Conservation (phyloP, 1,284 basidiomycete species). For the Leccinum subrobustum region DNA sequence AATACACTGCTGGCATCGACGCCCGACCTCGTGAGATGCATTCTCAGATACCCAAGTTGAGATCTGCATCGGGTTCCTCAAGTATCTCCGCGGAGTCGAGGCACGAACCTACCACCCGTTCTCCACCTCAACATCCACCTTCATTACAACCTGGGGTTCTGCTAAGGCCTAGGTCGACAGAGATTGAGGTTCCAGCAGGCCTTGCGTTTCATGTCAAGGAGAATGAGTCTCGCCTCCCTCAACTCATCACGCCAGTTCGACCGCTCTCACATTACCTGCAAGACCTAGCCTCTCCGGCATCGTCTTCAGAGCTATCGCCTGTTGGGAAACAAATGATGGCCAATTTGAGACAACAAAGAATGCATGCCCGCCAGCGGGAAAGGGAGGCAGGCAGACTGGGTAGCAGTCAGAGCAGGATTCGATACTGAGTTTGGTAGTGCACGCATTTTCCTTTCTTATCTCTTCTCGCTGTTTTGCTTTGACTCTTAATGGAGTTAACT, state of each 20-base stretch:
- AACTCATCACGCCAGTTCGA: conserved; percentile 32
- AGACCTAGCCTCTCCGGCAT: conserved; percentile 57
- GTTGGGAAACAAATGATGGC: conserved; percentile 65
- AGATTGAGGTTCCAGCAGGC: neutral
- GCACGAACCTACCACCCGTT: conserved; percentile 2
- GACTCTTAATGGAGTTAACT: conserved; percentile 13
- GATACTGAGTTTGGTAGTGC: conserved; percentile 22
- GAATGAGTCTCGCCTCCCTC: conserved; percentile 34
- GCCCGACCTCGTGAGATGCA: conserved; percentile 17
- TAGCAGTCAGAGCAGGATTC: conserved; percentile 30
- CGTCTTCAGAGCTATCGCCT: conserved; percentile 70
- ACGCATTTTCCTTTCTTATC: neutral
- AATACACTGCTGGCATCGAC: neutral
- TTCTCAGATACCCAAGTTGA: conserved; percentile 32
- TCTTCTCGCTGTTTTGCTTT: conserved; percentile 12
- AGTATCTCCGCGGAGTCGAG: conserved; percentile 19
- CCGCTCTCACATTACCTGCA: conserved; percentile 34
- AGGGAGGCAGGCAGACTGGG: conserved; percentile 33
- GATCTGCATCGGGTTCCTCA: conserved; percentile 29
- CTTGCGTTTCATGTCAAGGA: conserved; percentile 20
- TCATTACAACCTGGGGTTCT: conserved; percentile 8
- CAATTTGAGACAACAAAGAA: conserved; percentile 55
- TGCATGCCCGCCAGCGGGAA: conserved; percentile 41
- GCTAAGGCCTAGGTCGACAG: conserved; percentile 1
- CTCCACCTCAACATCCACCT: conserved; percentile 4